Percentiles rank a stretch among this genome's conserved stretches.
Conservation (phyloP, 148 eudicot species). For the Rhododendron ferrugineum region DNA sequence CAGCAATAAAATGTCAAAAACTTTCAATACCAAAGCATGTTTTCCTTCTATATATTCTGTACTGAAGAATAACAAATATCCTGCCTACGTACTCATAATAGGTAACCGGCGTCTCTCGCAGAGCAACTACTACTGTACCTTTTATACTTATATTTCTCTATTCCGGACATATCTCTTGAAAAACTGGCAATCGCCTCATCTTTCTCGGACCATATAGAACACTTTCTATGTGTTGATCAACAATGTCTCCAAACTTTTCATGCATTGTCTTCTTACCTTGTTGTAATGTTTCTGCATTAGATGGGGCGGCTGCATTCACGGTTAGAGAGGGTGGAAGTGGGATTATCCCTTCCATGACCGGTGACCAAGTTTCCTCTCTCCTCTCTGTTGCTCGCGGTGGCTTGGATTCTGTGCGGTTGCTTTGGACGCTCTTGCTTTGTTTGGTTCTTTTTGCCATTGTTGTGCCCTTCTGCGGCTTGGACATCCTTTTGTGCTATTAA, state of each 20-base stretch:
- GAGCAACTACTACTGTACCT: neutral
- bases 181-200: neutral
- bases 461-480: neutral
- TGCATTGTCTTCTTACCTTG: neutral
- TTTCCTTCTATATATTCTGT: neutral
- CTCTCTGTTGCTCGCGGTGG: neutral
- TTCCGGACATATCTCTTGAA: neutral
- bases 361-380: neutral
- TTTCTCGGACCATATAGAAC: neutral
- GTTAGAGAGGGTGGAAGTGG: neutral
- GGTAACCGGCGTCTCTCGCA: neutral
- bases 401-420: neutral
- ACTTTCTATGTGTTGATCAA: neutral
- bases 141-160: neutral
- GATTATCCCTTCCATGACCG: neutral
- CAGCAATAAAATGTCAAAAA: neutral
- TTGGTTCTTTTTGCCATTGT: neutral
- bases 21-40: neutral
- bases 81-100: neutral
- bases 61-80: neutral
- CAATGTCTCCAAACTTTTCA: neutral
- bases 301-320: neutral
- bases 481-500: neutral
- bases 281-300: neutral
- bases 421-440: neutral